Base-by-base conservation (phyloP, 345 rosid genomes). In the Eucalyptus urophylla region DNA sequence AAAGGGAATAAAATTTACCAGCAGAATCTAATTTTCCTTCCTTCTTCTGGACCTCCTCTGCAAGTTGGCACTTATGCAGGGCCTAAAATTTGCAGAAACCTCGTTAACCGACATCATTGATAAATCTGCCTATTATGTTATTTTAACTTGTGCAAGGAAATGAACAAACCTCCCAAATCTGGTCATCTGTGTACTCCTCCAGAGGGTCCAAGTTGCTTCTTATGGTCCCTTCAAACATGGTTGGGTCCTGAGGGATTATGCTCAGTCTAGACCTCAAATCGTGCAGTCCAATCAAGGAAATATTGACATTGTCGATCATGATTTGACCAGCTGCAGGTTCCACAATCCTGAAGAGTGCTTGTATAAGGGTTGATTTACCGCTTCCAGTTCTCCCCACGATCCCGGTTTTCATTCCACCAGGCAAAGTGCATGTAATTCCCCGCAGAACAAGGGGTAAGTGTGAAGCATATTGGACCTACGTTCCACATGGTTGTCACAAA, bases 351-450 rank as follows among this genome's bases (percentile, higher is more conserved):
- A 97, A 97, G 72, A 97, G 93, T 37, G 98, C 91, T 88, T 97
- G 99, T 72, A 97, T 95, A 88, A 97, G 96, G 72, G 99, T 97
- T 19, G 99, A 93, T 92, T 97, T 97, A 8, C 98, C 98, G 87
- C 99, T 94, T 10, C 99, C 99, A 24, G 99, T 97, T 88, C 99
- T 95, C 87, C 99, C 99, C 24, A 97, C 99, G 53, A 97, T 94
- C 45, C 99, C 99, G 25, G 97, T 95, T 92, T 94, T 97, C 92
- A 90, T 90, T 45, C 98, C 97, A 90, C 97, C 98, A 2, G 89
- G 92, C 80, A 97, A 95, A 29, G 95, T 97, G 92, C 98, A 97
- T 1, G 99, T 94, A 86, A 97, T 91, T 67, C 99, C 98, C 80
- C 92, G 93, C 91, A 97, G 86, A 56, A 97, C 99, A 4, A 95